phyloP scores from a whole-genome alignment of 805 yeast species.

The Yamadazyma philogaea region DNA sequence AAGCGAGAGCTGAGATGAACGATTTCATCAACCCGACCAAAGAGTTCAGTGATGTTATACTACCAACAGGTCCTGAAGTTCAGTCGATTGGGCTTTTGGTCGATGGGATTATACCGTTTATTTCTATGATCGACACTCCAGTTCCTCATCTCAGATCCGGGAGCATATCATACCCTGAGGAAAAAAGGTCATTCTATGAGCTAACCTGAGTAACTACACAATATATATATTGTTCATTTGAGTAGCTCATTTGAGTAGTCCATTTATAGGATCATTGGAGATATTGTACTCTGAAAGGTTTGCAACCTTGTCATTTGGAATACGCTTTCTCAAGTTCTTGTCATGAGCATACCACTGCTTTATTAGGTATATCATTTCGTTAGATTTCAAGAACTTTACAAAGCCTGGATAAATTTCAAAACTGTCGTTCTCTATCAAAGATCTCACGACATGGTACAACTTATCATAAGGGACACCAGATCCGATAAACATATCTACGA shows the following conservation, averaged over 20 bases:
- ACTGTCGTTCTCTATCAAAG: slow-evolving; percentile 57
- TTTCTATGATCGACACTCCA: slow-evolving; percentile 14
- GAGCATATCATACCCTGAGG: slow-evolving; percentile 23
- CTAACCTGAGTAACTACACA: slow-evolving; percentile 20
- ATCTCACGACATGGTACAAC: slow-evolving; percentile 60
- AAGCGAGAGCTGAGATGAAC: slow-evolving; percentile 64
- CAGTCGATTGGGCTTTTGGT: slow-evolving; percentile 58
- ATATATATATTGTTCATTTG: slow-evolving; percentile 13
- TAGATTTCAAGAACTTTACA: slow-evolving; percentile 30
- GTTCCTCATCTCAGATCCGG: slow-evolving; percentile 6
- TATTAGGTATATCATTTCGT: slow-evolving; percentile 63
- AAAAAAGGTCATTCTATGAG: slow-evolving; percentile 45
- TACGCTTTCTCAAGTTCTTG: slow-evolving; percentile 56
- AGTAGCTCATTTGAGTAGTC: slow-evolving; percentile 19
- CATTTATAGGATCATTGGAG: slow-evolving; percentile 55
- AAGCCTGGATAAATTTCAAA: slow-evolving; percentile 52
- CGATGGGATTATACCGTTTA: slow-evolving; percentile 54
- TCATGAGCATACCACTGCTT: slow-evolving; percentile 66
- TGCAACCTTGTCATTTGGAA: slow-evolving; percentile 45
- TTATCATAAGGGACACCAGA: slow-evolving; percentile 65
- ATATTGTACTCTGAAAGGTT: slow-evolving; percentile 46
- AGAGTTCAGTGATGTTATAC: slow-evolving; percentile 67
- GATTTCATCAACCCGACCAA: slow-evolving; percentile 66
- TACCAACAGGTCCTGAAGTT: slow-evolving; percentile 66
- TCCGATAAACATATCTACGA: slow-evolving; percentile 60